Evolutionary conservation across 2,329 filamentous ascomycete species (phyloP).

Genomic region (Monosporascus sp.): DNA sequence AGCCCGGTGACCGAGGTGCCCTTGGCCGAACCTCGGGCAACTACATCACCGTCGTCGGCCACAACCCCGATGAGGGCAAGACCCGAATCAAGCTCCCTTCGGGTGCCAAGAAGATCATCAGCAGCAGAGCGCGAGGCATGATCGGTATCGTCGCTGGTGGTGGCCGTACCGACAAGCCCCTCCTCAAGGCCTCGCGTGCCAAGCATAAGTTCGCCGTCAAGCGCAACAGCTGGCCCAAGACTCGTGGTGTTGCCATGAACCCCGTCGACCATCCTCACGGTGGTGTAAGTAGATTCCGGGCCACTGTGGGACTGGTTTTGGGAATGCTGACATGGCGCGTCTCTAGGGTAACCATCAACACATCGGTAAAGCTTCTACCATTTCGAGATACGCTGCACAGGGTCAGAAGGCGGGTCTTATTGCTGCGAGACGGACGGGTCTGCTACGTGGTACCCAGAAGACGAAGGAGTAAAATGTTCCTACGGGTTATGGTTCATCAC

Average conservation of each 20-base stretch:
- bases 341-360: constrained; percentile 96
- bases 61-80: constrained; percentile 99
- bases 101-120: constrained; percentile 98
- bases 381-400: constrained; percentile 93
- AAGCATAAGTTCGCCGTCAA: constrained; percentile 99
- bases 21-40: constrained; percentile 97
- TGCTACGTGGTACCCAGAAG: constrained; percentile 99
- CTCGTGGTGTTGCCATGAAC: constrained; percentile 99
- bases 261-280: constrained; percentile 98
- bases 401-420: constrained; percentile 99
- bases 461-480: constrained; percentile 77
- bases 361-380: constrained; percentile 99
- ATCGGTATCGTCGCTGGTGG: constrained; percentile 99
- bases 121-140: constrained; percentile 91
- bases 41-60: constrained; percentile 97
- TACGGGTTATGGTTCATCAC: constrained; percentile 42
- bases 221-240: constrained; percentile 99
- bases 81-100: constrained; percentile 99
- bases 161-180: constrained; percentile 98
- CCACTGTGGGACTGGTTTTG: not conserved
- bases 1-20: constrained; percentile 92
- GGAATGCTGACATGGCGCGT: constrained; percentile 36
- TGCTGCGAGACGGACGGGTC: constrained; percentile 98
- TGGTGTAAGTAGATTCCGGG: constrained; percentile 56
- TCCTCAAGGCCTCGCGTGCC: constrained; percentile 98